Evolutionary conservation across 331 rosid genomes (phyloP), one percentile per base, ranked within the genome.

Genomic region (Saraca asoca): DNA sequence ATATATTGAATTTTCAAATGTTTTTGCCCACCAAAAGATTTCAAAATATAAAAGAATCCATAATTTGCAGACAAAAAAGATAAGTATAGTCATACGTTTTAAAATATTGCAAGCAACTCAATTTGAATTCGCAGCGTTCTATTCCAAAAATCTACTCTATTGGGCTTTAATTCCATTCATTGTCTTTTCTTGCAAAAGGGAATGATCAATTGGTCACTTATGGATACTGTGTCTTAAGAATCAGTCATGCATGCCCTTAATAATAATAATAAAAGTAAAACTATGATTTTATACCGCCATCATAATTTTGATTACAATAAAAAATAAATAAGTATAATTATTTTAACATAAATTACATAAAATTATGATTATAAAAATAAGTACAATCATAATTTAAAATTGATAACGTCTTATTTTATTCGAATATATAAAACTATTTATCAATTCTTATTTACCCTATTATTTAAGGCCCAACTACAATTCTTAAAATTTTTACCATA

Each of bases 1-100:
- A 73, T n/a, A n/a, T n/a, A n/a, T 37, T 58, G 37, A n/a, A 59
- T 43, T 24, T 74, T 57, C 70, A 64, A 64, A 48, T 20, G 42
- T 17, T 67, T 68, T 37, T 61, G 16, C 13, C 42, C 58, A 20
- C 71, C 62, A 14, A 10, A 60, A 46, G 7, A 18, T 42, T 64
- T 50, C 29, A 42, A 64, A 70, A 49, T 13, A 9, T 2, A 12
- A 49, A 35, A 17, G 41, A 44, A 43, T 45, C 34, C 42, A 24
- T 1, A 12, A 43, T 15, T 5, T 70, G 17, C 33, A 37, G 41
- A 43, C 9, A 54, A 75, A n/a, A 6, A 16, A 49, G 34, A 3
- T 17, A 18, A 56, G 34, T 34, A 59, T 39, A 58, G 34, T 41
- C 8, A 13, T 19, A 15, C 10, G 39, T 7, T 7, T 13, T 9